phyloP scores from a whole-genome alignment of 1,284 basidiomycete genomes.

The Retiboletus fuscus region DNA sequence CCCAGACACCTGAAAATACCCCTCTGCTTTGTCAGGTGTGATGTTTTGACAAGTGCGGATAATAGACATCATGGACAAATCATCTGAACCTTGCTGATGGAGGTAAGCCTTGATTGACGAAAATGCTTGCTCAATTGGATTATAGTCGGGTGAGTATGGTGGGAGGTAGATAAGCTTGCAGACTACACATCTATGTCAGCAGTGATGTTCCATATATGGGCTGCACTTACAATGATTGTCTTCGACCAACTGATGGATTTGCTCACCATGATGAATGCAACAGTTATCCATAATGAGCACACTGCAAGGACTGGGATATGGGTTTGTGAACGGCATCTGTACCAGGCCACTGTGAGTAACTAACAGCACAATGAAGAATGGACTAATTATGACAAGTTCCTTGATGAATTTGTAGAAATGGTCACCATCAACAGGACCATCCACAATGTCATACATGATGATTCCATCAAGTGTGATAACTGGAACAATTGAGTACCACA shows the following conservation, averaged over 20 bases:
- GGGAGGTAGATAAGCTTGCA: slow-evolving; percentile 3
- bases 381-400: not conserved
- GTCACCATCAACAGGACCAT: slow-evolving; percentile 6
- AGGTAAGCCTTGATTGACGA: not conserved
- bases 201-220: not conserved
- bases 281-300: slow-evolving; percentile 19
- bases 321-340: slow-evolving; percentile 14
- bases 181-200: not conserved
- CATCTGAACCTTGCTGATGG: not conserved
- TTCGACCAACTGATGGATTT: not conserved
- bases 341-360: not conserved
- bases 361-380: not conserved
- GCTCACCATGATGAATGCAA: too few species aligned
- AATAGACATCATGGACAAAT: too few species aligned
- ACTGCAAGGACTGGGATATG: slow-evolving; percentile 8
- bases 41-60: too few species aligned
- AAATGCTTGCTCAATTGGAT: not conserved
- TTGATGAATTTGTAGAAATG: not conserved
- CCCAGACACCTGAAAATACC: too few species aligned
- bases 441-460: slow-evolving; percentile 47
- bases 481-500: too few species aligned
- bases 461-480: too few species aligned
- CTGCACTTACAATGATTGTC: not conserved
- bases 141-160: too few species aligned
- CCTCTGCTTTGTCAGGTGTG: too few species aligned